Percentiles rank a stretch among this genome's conserved stretches.
Conservation (phyloP, 2,329 filamentous ascomycete species). For the Akanthomyces uredinophilus region DNA sequence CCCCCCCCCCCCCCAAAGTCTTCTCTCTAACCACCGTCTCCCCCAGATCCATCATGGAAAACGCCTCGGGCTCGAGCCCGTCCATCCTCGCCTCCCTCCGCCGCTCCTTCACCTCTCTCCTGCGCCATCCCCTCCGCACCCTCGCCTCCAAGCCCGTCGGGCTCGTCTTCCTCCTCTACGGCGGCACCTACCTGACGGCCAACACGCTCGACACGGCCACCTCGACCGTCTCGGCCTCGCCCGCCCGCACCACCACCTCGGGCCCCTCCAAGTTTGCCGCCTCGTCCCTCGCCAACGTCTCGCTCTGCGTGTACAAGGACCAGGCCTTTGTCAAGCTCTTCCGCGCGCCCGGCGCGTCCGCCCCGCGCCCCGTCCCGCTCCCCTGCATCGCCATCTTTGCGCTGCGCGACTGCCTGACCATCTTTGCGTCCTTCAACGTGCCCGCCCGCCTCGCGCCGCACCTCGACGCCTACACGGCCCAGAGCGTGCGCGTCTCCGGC, state of each 20-base stretch:
- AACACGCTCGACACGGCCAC: conserved; percentile 78
- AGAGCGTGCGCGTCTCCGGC: conserved; percentile 43
- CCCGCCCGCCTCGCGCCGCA: conserved; percentile 71
- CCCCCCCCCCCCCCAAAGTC: conserved; percentile 7
- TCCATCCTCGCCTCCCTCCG: conserved; percentile 56
- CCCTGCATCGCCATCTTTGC: conserved; percentile 76
- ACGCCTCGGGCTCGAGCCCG: conserved; percentile 61
- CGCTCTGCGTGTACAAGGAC: conserved; percentile 85
- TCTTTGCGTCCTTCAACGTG: conserved; percentile 89
- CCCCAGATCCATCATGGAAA: conserved; percentile 69
- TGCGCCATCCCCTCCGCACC: conserved; percentile 56
- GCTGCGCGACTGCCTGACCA: conserved; percentile 77
- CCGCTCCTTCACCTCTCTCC: conserved; percentile 50
- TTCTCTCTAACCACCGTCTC: not conserved
- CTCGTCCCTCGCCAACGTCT: conserved; percentile 77
- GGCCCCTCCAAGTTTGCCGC: conserved; percentile 77
- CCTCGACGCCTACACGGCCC: conserved; percentile 41
- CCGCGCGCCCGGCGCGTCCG: conserved; percentile 50
- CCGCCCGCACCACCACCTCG: conserved; percentile 61
- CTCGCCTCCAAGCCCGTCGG: conserved; percentile 62
- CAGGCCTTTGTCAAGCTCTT: conserved; percentile 79
- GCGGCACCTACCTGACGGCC: conserved; percentile 82
- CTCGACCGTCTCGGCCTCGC: conserved; percentile 55
- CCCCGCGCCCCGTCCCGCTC: conserved; percentile 56
- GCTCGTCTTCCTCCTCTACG: conserved; percentile 72